phyloP scores from a whole-genome alignment of 495 filamentous ascomycete species.

The Lindgomyces ingoldianus region DNA sequence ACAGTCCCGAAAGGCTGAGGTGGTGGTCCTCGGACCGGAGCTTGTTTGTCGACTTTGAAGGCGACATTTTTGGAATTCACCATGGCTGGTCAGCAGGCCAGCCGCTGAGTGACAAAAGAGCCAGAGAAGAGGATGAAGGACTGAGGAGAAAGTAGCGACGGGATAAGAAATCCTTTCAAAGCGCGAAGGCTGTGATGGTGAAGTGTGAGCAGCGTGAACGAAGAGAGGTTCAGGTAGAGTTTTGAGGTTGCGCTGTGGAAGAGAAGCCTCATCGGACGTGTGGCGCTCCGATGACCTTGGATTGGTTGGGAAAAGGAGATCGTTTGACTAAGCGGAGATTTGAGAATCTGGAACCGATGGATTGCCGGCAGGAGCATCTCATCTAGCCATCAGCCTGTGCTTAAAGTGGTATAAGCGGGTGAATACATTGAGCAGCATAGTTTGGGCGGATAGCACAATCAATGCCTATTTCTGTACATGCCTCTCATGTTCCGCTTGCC shows the following conservation, averaged over 20 bases:
- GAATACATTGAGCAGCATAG: background rate
- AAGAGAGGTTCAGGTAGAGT: slow-evolving; percentile 6
- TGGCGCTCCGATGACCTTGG: background rate
- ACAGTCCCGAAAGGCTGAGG: slow-evolving; percentile 19
- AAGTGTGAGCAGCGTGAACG: background rate
- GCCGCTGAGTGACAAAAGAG: slow-evolving; percentile 10
- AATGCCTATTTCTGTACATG: no score
- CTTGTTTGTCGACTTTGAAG: slow-evolving; percentile 33
- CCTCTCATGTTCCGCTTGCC: no score
- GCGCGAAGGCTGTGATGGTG: background rate
- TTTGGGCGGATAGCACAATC: no score
- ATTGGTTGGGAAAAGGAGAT: slow-evolving; percentile 1
- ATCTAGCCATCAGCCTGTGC: slow-evolving; percentile 6
- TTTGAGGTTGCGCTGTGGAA: slow-evolving; percentile 7
- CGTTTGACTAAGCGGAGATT: background rate
- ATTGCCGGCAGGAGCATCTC: background rate
- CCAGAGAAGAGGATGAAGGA: background rate
- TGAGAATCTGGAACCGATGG: background rate
- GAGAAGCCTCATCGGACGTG: background rate
- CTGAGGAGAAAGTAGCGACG: background rate
- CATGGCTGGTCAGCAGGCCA: slow-evolving; percentile 29
- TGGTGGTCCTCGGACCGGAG: slow-evolving; percentile 3
- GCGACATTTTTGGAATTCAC: slow-evolving; percentile 33
- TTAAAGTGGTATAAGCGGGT: background rate
- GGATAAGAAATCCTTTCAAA: background rate